A percentile compares a stretch with the other conserved stretches of the same genome.
These are phyloP conservation scores for Trifolium repens DNA, from an alignment of 306 rosid species.

Conservation along the genomic window DNA sequence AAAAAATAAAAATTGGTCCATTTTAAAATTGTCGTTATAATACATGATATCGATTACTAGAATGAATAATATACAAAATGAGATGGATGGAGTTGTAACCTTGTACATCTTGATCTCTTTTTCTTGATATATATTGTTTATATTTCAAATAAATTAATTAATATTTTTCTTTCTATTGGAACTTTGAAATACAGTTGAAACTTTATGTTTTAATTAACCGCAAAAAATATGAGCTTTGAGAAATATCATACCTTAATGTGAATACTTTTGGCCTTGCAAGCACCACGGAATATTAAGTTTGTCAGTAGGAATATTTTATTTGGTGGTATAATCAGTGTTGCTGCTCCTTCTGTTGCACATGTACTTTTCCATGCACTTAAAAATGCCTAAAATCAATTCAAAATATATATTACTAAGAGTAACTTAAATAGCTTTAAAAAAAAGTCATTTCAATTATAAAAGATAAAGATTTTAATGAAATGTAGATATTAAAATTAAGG, in stretches of 20 bases:
- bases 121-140: too few relatives aligned
- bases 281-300: background rate
- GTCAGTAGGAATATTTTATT: background rate
- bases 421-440: too few relatives aligned
- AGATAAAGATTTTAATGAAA: background rate
- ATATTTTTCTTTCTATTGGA: too few relatives aligned
- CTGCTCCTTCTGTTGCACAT: background rate
- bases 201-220: too few relatives aligned
- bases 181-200: too few relatives aligned
- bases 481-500: background rate
- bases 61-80: too few relatives aligned
- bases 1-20: background rate
- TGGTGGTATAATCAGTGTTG: slow-evolving; percentile 4
- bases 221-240: too few relatives aligned
- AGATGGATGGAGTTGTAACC: too few relatives aligned
- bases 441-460: background rate
- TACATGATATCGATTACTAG: too few relatives aligned
- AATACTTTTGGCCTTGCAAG: background rate
- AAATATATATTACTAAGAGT: background rate
- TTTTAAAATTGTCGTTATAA: too few relatives aligned
- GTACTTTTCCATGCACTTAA: slow-evolving; percentile 6
- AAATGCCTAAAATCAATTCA: slow-evolving; percentile 8
- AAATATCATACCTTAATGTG: background rate
- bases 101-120: too few relatives aligned
- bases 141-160: too few relatives aligned